Base-by-base conservation (phyloP, 495 filamentous ascomycete species). In the Xylaria cubensis region DNA sequence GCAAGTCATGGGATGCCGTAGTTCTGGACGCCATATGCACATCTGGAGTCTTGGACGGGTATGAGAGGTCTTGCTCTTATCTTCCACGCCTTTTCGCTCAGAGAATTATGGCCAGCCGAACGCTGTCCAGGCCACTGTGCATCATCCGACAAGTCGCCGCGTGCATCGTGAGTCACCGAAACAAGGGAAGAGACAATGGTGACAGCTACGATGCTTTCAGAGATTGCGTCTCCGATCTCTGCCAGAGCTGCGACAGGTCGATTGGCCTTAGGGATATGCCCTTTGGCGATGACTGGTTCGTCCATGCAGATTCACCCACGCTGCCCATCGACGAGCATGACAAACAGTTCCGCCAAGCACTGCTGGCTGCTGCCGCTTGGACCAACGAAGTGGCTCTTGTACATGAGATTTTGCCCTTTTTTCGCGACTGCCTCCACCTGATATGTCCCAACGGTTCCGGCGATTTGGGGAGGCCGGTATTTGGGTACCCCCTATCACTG, bases 281-380 rank as follows among this genome's bases (percentile, higher is more conserved):
- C 56, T 4, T n/a, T 3, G 17, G 19, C 1, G 32, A 61, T 39
- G 13, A 21, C 17, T 61, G 56, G 56, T 61, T 61, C 56, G 56
- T 39, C 39, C 32, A 61, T 61, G 56, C 56, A 39, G 32, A 61
- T 15, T 21, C 58, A 32, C 34, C 34, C 15, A 61, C 32, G 58
- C 15, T 9, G 34, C 58, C 58, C 1, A 4, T 61, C 32, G 19
- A 61, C 34, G 58, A 61, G 34, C 15, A 61, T 61, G 58, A 41
- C 32, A n/a, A 41, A 39, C 34, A 39, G 19, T 61, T 61, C 58
- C 58, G 2, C n/a, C 58, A 61, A 39, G 58, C 58, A 61, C 34
- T 61, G 13, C 58, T 61, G 34, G 58, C 58, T 61, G 58, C 58
- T 61, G 58, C 58, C 58, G 58, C 58, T n/a, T 61, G 58, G 58